Base-by-base conservation (phyloP, 768 basidiomycete species). In the Porpolomopsis calyptriformis region DNA sequence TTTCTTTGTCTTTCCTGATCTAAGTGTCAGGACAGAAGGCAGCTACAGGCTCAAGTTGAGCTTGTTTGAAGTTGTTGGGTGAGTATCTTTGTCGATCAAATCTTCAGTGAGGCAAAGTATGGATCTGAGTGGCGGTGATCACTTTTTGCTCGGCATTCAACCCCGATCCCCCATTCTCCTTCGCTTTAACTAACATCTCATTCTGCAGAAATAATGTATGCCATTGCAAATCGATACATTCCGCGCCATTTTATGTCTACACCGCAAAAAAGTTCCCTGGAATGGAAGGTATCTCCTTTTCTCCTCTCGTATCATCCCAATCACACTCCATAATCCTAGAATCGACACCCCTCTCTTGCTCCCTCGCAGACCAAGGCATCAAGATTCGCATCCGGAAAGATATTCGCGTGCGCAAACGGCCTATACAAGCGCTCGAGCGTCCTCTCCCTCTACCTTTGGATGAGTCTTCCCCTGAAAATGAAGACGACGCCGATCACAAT, bases 221-320 rank as follows among this genome's bases (percentile, higher is more conserved):
- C 34, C 90, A 92, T 59, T 93, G 91, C 68, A 88, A 87, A 57
- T 85, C 83, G 0, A 89, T 91, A 47, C 85, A 82, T 63, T 91
- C 89, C 0, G 77, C 81, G 1, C 78, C 86, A 0, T 97, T 97
- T 64, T 90, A 92, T 51, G 93, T 96, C 9, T 96, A 91, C 61
- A 91, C 91, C 0, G 88, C 90, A 12, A 96, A 96, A 73, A 91
- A 92, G 64, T 96, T 94, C 59, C 91, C 92, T 0, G 91, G 92
- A 20, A 93, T 93, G 87, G 87, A 90, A 72, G 83, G 90, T 87
- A 52, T 20, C 5, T 33, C n/a, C 33, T 25, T 18, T 6, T 26
- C 9, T 11, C 4, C 11, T 18, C 29, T n/a, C 12, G 9, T 12
- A 12, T 43, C 20, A 27, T 35, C 14, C 14, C 35, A 24, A 40